These are phyloP conservation scores for Hygrophoropsis aurantiaca DNA, from an alignment of 768 basidiomycete species.

Conservation along the genomic window DNA sequence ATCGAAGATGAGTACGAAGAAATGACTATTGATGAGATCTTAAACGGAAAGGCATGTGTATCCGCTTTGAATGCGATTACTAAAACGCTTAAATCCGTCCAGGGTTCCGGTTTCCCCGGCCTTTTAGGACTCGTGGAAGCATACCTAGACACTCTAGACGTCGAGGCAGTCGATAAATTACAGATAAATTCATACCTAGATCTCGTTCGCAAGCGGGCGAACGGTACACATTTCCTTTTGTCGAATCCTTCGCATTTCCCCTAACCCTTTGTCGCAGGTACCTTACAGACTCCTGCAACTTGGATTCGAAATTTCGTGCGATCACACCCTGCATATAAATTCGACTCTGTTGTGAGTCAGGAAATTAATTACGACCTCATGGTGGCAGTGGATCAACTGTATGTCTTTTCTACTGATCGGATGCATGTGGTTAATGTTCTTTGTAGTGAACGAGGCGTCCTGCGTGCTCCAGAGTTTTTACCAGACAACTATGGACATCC, in stretches of 20 bases:
- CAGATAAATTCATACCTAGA: slow-evolving; percentile 79
- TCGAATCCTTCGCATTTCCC: slow-evolving; percentile 4
- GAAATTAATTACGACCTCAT: slow-evolving; percentile 95
- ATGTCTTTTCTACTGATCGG: slow-evolving; percentile 31
- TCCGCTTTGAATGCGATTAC: neutral
- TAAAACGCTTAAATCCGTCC: slow-evolving; percentile 7
- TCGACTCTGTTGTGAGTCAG: slow-evolving; percentile 88
- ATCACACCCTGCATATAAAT: slow-evolving; percentile 87
- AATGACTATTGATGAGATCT: slow-evolving; percentile 89
- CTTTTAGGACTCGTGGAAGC: slow-evolving; percentile 77
- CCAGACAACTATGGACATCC: slow-evolving; percentile 55
- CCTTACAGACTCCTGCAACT: slow-evolving; percentile 80
- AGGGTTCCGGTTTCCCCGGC: slow-evolving; percentile 74
- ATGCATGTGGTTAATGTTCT: neutral
- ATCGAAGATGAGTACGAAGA: slow-evolving; percentile 88
- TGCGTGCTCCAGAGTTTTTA: slow-evolving; percentile 59
- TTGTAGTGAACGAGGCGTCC: slow-evolving; percentile 65
- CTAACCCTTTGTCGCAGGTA: slow-evolving; percentile 44
- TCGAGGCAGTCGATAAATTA: slow-evolving; percentile 55
- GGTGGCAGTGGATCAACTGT: slow-evolving; percentile 90
- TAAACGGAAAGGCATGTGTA: slow-evolving; percentile 80
- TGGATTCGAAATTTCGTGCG: slow-evolving; percentile 95
- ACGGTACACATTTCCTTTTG: slow-evolving; percentile 51
- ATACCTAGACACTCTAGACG: slow-evolving; percentile 85
- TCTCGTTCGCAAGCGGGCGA: slow-evolving; percentile 73